These are phyloP conservation scores for Oropetium thomaeum DNA, from an alignment of 176 grass and related monocot genomes.

Conservation along the genomic window DNA sequence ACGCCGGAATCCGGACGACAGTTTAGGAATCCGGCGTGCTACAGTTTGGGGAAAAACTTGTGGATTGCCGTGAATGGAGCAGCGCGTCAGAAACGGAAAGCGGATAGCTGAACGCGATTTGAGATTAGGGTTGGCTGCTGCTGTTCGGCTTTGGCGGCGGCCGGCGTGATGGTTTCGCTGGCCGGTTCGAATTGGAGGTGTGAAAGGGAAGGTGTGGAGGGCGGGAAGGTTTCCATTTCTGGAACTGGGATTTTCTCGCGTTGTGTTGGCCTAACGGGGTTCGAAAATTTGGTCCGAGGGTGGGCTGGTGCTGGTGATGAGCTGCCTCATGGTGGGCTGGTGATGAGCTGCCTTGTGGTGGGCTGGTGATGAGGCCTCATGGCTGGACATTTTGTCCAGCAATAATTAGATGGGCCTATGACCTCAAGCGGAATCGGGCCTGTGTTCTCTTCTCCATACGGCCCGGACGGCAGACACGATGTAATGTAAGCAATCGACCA, in stretches of 20 bases:
- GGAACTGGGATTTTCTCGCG: not conserved
- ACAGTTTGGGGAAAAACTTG: not conserved
- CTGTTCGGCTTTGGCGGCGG: not conserved
- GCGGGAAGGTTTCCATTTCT: slow-evolving; percentile 9
- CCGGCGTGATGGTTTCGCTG: not conserved
- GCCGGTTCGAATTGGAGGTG: not conserved
- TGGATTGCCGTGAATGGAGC: not conserved
- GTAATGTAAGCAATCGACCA: too few relatives aligned
- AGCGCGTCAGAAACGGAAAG: not conserved
- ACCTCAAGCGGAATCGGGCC: too few relatives aligned
- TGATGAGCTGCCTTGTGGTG: not conserved
- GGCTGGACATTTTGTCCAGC: not conserved
- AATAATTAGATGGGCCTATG: not conserved
- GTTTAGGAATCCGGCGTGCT: not conserved
- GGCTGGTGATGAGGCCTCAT: too few relatives aligned
- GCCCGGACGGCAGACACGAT: too few relatives aligned
- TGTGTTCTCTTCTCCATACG: too few relatives aligned
- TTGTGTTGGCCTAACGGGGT: not conserved
- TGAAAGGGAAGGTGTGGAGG: not conserved
- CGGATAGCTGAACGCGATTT: too few relatives aligned
- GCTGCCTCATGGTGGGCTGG: not conserved
- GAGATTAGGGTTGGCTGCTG: not conserved
- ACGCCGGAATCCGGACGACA: not conserved
- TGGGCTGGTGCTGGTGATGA: not conserved
- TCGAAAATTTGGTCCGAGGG: slow-evolving; percentile 19